Evolutionary conservation across 495 filamentous ascomycete species (phyloP).

Genomic region (Hypoxylon fragiforme): DNA sequence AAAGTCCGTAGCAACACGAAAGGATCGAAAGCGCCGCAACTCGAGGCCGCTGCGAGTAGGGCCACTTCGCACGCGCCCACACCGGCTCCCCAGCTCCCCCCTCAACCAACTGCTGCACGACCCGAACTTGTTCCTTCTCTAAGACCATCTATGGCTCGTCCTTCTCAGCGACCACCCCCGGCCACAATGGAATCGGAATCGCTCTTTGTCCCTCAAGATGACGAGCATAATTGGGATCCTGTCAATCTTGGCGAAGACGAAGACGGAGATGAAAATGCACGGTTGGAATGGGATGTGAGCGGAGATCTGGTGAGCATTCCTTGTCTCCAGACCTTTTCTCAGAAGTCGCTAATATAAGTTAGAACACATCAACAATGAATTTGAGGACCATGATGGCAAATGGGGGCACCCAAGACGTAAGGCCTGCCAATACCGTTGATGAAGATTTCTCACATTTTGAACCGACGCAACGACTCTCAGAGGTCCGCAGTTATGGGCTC

Average conservation of each 20-base stretch:
- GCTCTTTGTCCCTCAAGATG: slow-evolving; percentile 73
- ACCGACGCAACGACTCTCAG: slow-evolving; percentile 68
- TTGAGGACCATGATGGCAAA: slow-evolving; percentile 36
- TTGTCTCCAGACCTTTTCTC: neutral
- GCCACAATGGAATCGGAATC: slow-evolving; percentile 70
- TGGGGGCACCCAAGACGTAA: slow-evolving; percentile 34
- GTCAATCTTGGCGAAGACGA: slow-evolving; percentile 69
- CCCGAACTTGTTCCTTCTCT: slow-evolving; percentile 34
- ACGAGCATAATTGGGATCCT: slow-evolving; percentile 86
- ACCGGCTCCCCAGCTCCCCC: slow-evolving; percentile 14
- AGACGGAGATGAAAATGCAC: slow-evolving; percentile 60
- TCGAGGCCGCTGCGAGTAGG: slow-evolving; percentile 38
- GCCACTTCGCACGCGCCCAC: slow-evolving; percentile 39
- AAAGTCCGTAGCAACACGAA: slow-evolving; percentile 13
- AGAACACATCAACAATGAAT: slow-evolving; percentile 44
- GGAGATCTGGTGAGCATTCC: slow-evolving; percentile 51
- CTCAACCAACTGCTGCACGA: slow-evolving; percentile 9
- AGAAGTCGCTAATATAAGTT: slow-evolving; percentile 26
- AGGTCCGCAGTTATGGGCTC: slow-evolving; percentile 57
- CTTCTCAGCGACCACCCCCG: slow-evolving; percentile 55
- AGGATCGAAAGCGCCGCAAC: neutral
- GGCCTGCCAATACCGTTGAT: slow-evolving; percentile 36
- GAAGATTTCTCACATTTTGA: slow-evolving; percentile 49
- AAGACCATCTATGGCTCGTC: slow-evolving; percentile 37
- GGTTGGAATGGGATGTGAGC: slow-evolving; percentile 80